phyloP scores from a whole-genome alignment of 2,329 filamentous ascomycete species.

The Lachnellula subtilissima region DNA sequence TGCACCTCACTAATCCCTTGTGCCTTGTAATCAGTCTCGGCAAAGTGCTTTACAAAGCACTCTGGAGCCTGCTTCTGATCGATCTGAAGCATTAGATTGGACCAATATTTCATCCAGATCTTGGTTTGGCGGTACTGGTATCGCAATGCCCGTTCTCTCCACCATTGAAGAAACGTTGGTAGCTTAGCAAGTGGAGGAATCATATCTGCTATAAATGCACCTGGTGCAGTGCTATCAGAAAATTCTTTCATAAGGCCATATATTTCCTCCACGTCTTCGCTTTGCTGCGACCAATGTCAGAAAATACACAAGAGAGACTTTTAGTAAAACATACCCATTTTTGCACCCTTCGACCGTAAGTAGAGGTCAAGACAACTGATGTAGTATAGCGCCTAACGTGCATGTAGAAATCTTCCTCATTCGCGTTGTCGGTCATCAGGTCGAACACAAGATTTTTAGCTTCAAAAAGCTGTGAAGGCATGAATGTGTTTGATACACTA shows the following conservation, averaged over 20 bases:
- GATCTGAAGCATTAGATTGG: background rate
- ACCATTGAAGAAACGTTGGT: conserved; percentile 4
- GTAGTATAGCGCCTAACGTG: conserved; percentile 9
- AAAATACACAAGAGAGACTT: background rate
- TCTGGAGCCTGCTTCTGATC: background rate
- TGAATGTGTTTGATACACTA: conserved; percentile 35
- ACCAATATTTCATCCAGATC: conserved; percentile 1
- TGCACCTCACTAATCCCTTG: background rate
- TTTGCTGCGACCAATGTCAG: conserved; percentile 18
- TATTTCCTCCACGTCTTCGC: conserved; percentile 19
- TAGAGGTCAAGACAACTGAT: conserved; percentile 12
- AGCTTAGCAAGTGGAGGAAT: conserved; percentile 31
- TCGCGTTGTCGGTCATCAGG: conserved; percentile 32
- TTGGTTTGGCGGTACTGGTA: background rate
- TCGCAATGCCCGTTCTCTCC: background rate
- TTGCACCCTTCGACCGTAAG: conserved; percentile 6
- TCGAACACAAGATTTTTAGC: conserved; percentile 40
- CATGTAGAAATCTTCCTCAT: conserved; percentile 32
- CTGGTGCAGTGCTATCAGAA: conserved; percentile 32
- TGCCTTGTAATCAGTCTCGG: background rate
- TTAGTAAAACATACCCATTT: background rate
- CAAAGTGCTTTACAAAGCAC: background rate
- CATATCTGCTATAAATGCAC: conserved; percentile 34
- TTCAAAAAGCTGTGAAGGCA: conserved; percentile 42
- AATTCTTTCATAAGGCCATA: conserved; percentile 6